A percentile compares a stretch with the other conserved stretches of the same genome.
Conservation (phyloP, 768 basidiomycete species). For the Melanogaster broomeanus region DNA sequence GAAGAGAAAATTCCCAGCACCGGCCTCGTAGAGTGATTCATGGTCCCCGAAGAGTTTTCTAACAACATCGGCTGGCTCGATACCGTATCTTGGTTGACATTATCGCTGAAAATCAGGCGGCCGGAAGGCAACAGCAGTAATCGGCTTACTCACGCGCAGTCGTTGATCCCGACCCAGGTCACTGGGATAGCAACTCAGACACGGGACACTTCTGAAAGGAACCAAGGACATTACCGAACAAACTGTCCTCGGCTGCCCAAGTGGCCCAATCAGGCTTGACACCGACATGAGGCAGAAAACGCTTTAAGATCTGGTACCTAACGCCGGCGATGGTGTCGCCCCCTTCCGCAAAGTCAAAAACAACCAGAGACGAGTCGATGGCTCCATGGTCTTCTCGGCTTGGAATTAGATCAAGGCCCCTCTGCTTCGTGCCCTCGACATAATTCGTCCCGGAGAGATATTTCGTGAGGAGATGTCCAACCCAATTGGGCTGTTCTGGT, state of each 20-base stretch:
- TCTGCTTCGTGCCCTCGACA: neutral
- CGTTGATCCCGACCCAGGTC: slow-evolving; percentile 70
- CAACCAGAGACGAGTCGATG: neutral
- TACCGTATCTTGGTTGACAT: neutral
- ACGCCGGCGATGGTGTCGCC: neutral
- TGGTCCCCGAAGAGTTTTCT: slow-evolving; percentile 43
- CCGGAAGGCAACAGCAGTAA: slow-evolving; percentile 28
- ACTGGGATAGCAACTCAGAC: slow-evolving; percentile 35
- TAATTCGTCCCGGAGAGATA: neutral
- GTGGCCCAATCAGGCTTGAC: neutral
- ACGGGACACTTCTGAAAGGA: neutral
- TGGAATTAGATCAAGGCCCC: slow-evolving; percentile 14
- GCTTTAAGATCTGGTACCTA: neutral
- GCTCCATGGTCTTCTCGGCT: neutral
- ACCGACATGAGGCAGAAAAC: neutral
- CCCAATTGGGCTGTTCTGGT: slow-evolving; percentile 57
- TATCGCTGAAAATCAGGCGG: neutral
- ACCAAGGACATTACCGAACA: slow-evolving; percentile 26
- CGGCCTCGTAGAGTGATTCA: slow-evolving; percentile 48
- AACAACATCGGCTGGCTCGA: neutral
- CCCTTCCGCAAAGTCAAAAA: neutral
- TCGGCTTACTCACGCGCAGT: slow-evolving; percentile 27
- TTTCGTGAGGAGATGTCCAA: slow-evolving; percentile 51
- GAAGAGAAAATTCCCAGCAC: slow-evolving; percentile 58
- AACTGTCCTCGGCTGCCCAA: slow-evolving; percentile 32